Evolutionary conservation across 2,329 filamentous ascomycete genomes (phyloP).

Genomic region (Fusarium kyushuense): DNA sequence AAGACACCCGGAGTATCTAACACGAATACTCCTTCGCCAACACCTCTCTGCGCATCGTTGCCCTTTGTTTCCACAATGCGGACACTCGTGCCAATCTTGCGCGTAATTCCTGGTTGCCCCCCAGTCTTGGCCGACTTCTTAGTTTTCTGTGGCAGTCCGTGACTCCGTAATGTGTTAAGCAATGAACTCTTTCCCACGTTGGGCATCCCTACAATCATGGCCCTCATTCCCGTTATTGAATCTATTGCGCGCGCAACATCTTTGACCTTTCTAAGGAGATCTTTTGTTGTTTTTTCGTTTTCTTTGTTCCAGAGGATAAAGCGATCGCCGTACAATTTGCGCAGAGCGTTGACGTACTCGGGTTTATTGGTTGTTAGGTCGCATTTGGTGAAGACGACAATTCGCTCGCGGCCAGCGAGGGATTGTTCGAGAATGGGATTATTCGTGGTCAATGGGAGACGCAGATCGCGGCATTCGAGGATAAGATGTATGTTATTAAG

Average conservation of each 20-base stretch:
- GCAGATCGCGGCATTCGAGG: constrained; percentile 94
- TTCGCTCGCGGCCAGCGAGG: constrained; percentile 76
- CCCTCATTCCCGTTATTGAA: constrained; percentile 82
- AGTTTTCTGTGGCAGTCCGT: constrained; percentile 64
- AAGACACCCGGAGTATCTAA: constrained; percentile 96
- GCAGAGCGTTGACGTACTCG: constrained; percentile 46
- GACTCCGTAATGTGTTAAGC: constrained; percentile 84
- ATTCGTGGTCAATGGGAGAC: constrained; percentile 87
- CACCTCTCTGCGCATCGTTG: constrained; percentile 57
- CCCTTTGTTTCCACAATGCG: constrained; percentile 71
- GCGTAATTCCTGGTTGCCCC: constrained; percentile 87
- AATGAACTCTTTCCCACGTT: constrained; percentile 97
- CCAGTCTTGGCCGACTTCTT: constrained; percentile 84
- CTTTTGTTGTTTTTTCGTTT: constrained; percentile 50
- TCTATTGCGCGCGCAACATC: constrained; percentile 53
- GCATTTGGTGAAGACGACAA: constrained; percentile 92
- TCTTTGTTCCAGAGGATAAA: constrained; percentile 61
- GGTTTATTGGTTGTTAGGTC: constrained; percentile 71
- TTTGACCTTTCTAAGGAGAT: constrained; percentile 56
- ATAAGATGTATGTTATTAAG: constrained; percentile 87
- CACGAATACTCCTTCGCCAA: constrained; percentile 75
- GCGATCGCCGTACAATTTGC: constrained; percentile 51
- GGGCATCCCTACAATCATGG: constrained; percentile 95
- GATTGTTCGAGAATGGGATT: constrained; percentile 90
- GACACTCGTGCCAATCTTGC: constrained; percentile 85